Percentiles rank a stretch among this genome's conserved stretches.
These are phyloP conservation scores for Stygiomarasmius scandens DNA, from an alignment of 1,284 basidiomycete species.

Conservation along the genomic window DNA sequence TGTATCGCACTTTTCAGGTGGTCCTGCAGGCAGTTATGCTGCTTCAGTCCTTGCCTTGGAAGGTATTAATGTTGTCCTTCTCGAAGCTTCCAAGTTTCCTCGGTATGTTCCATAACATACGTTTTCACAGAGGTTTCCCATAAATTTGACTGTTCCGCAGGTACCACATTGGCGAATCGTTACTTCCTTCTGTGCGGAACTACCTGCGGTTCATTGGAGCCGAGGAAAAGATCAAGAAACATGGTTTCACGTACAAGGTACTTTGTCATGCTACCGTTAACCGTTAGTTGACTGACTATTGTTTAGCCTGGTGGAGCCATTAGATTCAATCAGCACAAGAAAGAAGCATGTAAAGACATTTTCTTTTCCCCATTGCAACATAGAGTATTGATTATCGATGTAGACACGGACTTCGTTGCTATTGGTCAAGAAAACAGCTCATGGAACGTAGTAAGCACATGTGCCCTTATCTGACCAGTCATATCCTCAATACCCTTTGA, in stretches of 20 bases:
- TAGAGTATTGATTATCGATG: neutral
- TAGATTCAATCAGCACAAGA: conserved; percentile 19
- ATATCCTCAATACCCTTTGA: neutral
- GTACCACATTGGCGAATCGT: conserved; percentile 68
- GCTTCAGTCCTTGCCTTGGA: conserved; percentile 72
- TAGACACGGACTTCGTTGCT: conserved; percentile 19
- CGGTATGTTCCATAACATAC: conserved; percentile 38
- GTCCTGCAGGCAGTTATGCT: conserved; percentile 74
- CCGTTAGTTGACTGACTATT: neutral
- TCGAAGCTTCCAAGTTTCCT: conserved; percentile 73
- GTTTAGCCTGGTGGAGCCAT: conserved; percentile 32
- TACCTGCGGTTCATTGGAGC: conserved; percentile 63
- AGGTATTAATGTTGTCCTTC: conserved; percentile 66
- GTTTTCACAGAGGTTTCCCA: neutral
- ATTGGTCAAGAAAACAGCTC: conserved; percentile 18
- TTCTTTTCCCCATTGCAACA: neutral
- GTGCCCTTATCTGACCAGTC: neutral
- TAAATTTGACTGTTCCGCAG: conserved; percentile 30
- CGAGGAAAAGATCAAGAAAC: conserved; percentile 50
- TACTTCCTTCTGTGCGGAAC: conserved; percentile 63
- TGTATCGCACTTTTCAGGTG: conserved; percentile 36
- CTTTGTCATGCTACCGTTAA: conserved; percentile 1
- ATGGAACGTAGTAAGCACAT: conserved; percentile 18
- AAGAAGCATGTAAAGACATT: conserved; percentile 14
- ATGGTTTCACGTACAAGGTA: conserved; percentile 63